Evolutionary conservation across 1,284 basidiomycete species (phyloP), one percentile per base, ranked within the genome.

Genomic region (Ceratobasidium sp.): DNA sequence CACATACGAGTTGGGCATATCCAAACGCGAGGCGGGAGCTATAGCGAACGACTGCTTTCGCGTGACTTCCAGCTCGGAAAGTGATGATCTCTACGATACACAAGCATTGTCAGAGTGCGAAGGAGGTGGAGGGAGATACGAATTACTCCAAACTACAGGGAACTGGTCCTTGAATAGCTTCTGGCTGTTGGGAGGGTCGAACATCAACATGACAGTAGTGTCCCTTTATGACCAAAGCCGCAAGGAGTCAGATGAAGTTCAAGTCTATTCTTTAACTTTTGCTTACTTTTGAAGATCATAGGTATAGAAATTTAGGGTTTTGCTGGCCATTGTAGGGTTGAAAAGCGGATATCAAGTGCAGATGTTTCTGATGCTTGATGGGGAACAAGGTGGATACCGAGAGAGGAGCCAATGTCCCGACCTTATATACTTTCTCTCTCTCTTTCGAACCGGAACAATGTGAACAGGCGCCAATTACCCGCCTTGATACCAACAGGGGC

Each of bases 131-230:
- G 9, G 32, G 62, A 34, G 34, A 16, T 4, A 23, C 45, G 28
- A 39, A 6, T 6, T 30, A 65, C 62, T 65, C 62, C 62, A 65
- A 12, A 65, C 62, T 5, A 65, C 62, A 9, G 62, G 62, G 36
- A 65, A 65, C 36, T 52, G 62, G 48, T 65, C 46, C 9, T 34
- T 26, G 62, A 52, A 65, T 5, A 65, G 48, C 23, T 65, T 65
- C 10, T 8, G 8, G 41, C 30, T 65, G 5, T 28, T 16, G n/a
- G 62, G 62, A 41, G 62, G 62, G n/a, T 65, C 46, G 30, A 65
- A 65, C 62, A 52, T 65, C 46, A 65, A 34, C 62, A 65, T 52
- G 23, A 65, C 45, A 32, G 30, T 65, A 14, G 62, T 65, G 32
- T 65, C 62, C 30, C 62, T 65, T 8, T 18, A 2, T 9, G 18